Base-by-base conservation (phyloP, 345 rosid species). In the Draba incana region DNA sequence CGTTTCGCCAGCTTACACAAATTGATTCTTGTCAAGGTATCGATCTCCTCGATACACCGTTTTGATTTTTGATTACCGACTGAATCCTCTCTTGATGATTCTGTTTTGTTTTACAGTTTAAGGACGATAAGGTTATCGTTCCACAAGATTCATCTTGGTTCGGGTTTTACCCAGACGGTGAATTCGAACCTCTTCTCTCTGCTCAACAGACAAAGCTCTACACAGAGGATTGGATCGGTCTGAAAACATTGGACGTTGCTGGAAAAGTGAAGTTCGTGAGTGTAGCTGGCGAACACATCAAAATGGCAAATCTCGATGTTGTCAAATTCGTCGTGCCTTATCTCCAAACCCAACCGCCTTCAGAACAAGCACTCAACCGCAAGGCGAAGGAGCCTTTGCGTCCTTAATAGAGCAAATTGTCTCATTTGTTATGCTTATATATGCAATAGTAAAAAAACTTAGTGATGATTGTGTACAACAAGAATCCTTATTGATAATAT, bases 61-160 rank as follows among this genome's bases (percentile, higher is more conserved):
- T 24, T 42, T 61, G 23, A 25, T 67, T 28, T 11, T n/a, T 14
- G 13, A 3, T 11, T 16, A 10, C 24, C 13, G 3, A 33, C 3
- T 20, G 8, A 39, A 39, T 27, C 48, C 2, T 23, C 38, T 33
- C 39, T 39, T 54, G 64, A 47, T 51, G 43, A 39, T 15, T 10
- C 41, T 58, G 24, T 24, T 59, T 45, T 24, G 4, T 61, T 46
- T 48, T 38, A 80, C 85, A 94, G 99, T 87, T 82, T 51, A 65
- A 88, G 73, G 63, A 83, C 1, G 97, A 94, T 74, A 83, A 35
- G 0, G 86, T 94, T 66, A 73, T 94, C 81, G 82, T 87, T 69
- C 97, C 99, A 3, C 85, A 66, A 80, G 95, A 90, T 70, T 88
- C 95, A 12, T 72, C 96, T 46, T 94, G 92, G 99, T 91, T 94